Percentiles rank a stretch among this genome's conserved stretches.
These are phyloP conservation scores for Lenzites betulinus DNA, from an alignment of 768 basidiomycete species.

Conservation along the genomic window DNA sequence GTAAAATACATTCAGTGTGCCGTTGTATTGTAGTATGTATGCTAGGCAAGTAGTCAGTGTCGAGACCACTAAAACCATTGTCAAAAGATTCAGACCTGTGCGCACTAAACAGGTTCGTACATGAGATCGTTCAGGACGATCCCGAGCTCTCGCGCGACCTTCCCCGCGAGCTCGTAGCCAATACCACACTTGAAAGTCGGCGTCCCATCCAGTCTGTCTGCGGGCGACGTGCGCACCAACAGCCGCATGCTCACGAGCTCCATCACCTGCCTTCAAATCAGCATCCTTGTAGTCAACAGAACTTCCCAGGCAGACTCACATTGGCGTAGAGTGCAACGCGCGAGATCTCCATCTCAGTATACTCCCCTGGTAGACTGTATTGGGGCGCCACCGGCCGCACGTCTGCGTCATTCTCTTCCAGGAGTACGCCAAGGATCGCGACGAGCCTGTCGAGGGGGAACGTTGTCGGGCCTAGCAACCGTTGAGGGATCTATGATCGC, in stretches of 20 bases:
- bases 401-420: slow-evolving; percentile 72
- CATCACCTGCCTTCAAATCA: slow-evolving; percentile 49
- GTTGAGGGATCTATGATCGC: slow-evolving; percentile 60
- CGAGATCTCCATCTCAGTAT: slow-evolving; percentile 72
- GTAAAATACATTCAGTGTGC: not conserved
- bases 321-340: slow-evolving; percentile 59
- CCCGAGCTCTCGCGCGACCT: slow-evolving; percentile 59
- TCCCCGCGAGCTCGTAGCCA: slow-evolving; percentile 55
- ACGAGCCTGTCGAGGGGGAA: slow-evolving; percentile 81
- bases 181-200: slow-evolving; percentile 76
- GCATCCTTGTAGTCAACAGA: not conserved
- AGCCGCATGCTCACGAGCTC: slow-evolving; percentile 67
- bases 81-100: too few species aligned
- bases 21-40: not conserved
- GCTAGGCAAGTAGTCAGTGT: too few species aligned
- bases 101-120: slow-evolving; percentile 51
- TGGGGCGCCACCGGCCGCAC: slow-evolving; percentile 45
- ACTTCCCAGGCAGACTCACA: slow-evolving; percentile 42
- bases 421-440: slow-evolving; percentile 74
- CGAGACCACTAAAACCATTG: too few species aligned
- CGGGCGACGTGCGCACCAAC: slow-evolving; percentile 61
- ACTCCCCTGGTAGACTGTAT: slow-evolving; percentile 63
- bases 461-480: slow-evolving; percentile 74
- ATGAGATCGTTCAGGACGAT: slow-evolving; percentile 65
- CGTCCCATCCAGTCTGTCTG: slow-evolving; percentile 67